Base-by-base conservation (phyloP, 345 rosid species). In the Aurinia saxatilis region DNA sequence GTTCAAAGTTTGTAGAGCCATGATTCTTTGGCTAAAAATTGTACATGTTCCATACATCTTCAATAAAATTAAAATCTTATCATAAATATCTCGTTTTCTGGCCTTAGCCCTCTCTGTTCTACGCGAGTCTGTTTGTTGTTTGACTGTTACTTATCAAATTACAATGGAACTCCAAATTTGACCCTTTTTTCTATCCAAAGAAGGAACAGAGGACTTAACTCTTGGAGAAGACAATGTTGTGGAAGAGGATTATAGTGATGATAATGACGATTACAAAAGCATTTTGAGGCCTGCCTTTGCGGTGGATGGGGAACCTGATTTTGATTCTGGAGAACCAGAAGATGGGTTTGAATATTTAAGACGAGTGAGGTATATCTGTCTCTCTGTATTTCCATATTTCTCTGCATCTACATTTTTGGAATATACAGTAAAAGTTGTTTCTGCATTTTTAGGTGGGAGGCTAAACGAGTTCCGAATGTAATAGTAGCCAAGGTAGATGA, bases 331-430 rank as follows among this genome's bases (percentile, higher is more conserved):
- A 63, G 89, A 88, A 50, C 95, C 95, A 53, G 90, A 87, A 79
- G 97, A 93, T 78, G 99, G 97, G 58, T 64, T 85, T 37, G 97
- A 87, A 69, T 93, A 77, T 69, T 79, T 87, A 48, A 78, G 97
- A 77, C 90, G 92, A 74, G 99, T 87, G 77, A 87, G 97, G 96
- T 93, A 76, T 41, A 7, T 2, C 34, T 64, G 33, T 66, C 57
- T 46, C 57, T 62, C 12, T 45, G 27, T n/a, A n/a, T 69, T 27
- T 31, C 56, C 6, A 54, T 47, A 16, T 54, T 15, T 48, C 47
- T 33, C 12, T 21, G 40, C 39, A 46, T 37, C n/a, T 47, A 18
- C 64, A 34, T 11, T 52, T 70, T 70, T 29, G 4, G 37, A 36
- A n/a, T 23, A 6, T 47, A 40, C 55, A 54, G 6, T 47, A 38